Conservation (phyloP, 805 yeast species). For the Ogataea nitratoaversa region DNA sequence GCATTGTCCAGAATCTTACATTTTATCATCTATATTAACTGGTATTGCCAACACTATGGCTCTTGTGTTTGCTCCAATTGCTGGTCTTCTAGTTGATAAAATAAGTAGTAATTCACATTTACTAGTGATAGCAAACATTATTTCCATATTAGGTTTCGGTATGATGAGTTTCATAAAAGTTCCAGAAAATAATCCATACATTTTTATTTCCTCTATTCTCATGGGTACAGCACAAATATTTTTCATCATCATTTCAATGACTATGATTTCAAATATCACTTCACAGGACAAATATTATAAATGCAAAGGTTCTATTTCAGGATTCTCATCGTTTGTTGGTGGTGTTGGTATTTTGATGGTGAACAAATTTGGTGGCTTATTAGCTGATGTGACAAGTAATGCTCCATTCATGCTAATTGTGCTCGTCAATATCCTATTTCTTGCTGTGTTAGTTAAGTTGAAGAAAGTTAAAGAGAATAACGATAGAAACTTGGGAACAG, state of each 20-base stretch:
- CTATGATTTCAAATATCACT: conserved; percentile 36
- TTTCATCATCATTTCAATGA: conserved; percentile 58
- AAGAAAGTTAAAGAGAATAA: conserved; percentile 17
- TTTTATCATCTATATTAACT: conserved; percentile 61
- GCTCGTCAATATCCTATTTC: conserved; percentile 31
- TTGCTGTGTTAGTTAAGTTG: conserved; percentile 29
- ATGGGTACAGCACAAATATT: conserved; percentile 64
- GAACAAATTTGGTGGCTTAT: conserved; percentile 57
- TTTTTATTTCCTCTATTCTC: conserved; percentile 38
- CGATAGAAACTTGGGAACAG: conserved; percentile 12
- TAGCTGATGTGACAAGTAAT: conserved; percentile 53
- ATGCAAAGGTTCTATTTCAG: conserved; percentile 62
- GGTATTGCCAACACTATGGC: conserved; percentile 62
- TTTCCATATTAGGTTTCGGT: conserved; percentile 43
- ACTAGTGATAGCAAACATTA: conserved; percentile 34
- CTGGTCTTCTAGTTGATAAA: conserved; percentile 56
- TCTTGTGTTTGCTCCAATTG: conserved; percentile 56
- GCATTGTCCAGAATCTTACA: conserved; percentile 58
- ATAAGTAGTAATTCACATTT: conserved; percentile 28
- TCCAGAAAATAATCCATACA: conserved; percentile 34
- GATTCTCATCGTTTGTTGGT: conserved; percentile 64
- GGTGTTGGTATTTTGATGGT: conserved; percentile 62
- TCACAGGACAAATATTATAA: conserved; percentile 41
- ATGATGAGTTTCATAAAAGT: conserved; percentile 30
- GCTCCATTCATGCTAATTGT: conserved; percentile 58